These are phyloP conservation scores for Ligustrum vulgare DNA, from an alignment of 257 asterid genomes.

Conservation along the genomic window DNA sequence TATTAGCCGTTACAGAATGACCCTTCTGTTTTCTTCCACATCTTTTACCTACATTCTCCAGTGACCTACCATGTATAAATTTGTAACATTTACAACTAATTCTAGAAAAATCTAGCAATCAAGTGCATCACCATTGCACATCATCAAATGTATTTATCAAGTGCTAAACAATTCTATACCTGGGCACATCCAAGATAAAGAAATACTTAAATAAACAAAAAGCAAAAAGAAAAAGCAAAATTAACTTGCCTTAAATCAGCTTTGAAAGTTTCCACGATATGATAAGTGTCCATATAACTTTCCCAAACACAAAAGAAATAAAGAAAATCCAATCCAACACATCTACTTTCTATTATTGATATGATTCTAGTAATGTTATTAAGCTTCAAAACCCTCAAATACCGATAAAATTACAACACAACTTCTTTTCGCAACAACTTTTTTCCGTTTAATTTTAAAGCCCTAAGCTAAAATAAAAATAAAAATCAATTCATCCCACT, in stretches of 20 bases:
- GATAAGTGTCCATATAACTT: background rate
- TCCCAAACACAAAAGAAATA: background rate
- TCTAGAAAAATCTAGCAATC: background rate
- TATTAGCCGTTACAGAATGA: background rate
- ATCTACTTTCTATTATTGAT: background rate
- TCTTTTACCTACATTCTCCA: background rate
- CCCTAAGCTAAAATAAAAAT: conserved; percentile 3
- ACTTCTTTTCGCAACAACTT: background rate
- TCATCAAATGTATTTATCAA: background rate
- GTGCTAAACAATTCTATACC: background rate
- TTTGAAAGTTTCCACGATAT: background rate
- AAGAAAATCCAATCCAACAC: background rate
- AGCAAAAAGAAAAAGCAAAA: background rate
- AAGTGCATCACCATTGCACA: background rate
- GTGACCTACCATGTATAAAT: background rate
- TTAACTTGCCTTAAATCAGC: background rate
- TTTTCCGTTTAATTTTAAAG: background rate
- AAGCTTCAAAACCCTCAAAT: background rate
- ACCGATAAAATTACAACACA: background rate
- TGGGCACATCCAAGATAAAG: background rate
- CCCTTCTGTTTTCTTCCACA: background rate
- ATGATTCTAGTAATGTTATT: background rate
- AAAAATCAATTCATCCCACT: background rate
- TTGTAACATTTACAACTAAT: background rate
- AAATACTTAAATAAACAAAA: background rate